Percentiles rank a stretch among this genome's conserved stretches.
Conservation (phyloP, 73 alveolate genomes). For the Durusdinium trenchii region DNA sequence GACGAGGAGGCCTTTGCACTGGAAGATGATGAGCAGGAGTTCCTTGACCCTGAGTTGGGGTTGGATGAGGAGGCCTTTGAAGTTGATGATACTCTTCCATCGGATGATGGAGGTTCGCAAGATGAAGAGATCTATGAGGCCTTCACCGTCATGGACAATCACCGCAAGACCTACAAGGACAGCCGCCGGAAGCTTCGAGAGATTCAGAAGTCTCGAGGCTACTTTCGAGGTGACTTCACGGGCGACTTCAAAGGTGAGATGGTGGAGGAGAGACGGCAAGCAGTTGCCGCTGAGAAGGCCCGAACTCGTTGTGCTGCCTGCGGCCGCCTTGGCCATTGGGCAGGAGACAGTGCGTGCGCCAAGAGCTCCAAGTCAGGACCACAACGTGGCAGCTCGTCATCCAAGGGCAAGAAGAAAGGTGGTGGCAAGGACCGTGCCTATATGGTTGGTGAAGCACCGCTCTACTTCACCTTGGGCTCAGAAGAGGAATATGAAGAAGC, state of each 20-base stretch:
- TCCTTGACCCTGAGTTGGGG: background rate
- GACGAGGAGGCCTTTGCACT: background rate
- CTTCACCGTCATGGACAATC: background rate
- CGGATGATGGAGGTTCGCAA: background rate
- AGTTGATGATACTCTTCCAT: background rate
- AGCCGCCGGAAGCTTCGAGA: constrained; percentile 18
- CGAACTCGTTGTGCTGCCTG: background rate
- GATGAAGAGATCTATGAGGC: background rate
- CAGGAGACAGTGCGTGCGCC: background rate
- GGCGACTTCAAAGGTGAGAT: background rate
- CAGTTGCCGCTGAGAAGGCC: background rate
- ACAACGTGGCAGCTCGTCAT: background rate
- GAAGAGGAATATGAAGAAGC: background rate
- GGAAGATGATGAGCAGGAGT: background rate
- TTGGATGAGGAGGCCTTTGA: background rate
- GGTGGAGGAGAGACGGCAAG: background rate
- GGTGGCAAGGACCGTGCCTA: background rate
- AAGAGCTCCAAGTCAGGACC: background rate
- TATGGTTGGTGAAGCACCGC: background rate
- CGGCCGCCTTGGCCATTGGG: constrained; percentile 13
- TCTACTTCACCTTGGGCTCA: background rate
- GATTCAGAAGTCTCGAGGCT: constrained; percentile 5
- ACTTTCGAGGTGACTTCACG: background rate
- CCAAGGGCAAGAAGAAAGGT: background rate
- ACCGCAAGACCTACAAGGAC: background rate